Base-by-base conservation (phyloP, 192 early-diverging fungal genomes). In the Coemansia sp. region DNA sequence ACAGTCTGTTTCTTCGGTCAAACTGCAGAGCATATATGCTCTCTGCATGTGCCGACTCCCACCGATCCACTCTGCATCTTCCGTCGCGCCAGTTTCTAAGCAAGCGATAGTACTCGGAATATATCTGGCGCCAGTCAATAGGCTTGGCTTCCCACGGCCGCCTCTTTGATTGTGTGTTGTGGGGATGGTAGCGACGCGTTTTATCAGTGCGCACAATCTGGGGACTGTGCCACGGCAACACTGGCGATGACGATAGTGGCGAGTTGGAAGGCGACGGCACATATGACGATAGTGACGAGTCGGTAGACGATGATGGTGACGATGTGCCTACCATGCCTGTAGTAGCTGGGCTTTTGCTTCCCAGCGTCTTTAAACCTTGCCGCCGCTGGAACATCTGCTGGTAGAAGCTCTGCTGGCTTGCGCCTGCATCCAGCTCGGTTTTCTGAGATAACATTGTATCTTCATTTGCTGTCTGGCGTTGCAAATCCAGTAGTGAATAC, bases 1-100 rank as follows among this genome's bases (percentile, higher is more conserved):
- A 81, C 37, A 92, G 64, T 60, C 71, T 53, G 62, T 83, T 90
- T 46, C 81, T 41, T 10, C 78, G 66, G 42, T 89, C 88, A 66
- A 89, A 89, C 71, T 92, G 89, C 48, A 92, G 61, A 43, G 86
- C 91, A 63, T 98, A 98, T 4, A 96, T 86, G 34, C 91, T 86
- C 45, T 95, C 95, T 0, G 79, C 59, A 58, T 98, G 95, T 9
- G 88, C 88, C 15, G 64, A 40, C 56, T 86, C 83, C 25, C 92
- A 80, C 30, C 86, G 80, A 14, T 72, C 76, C 11, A 81, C 67
- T 2, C 67, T 73, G 54, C 83, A 92, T 14, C 69, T 65, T 8
- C 89, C 89, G 6, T 59, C 22, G 15, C 55, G 74, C 94, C 94
- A 98, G 67, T 95, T 89, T 13, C 53, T 53, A 50, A 90, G 83